Conservation (phyloP, 805 yeast species). For the Saccharomycopsis selenospora region DNA sequence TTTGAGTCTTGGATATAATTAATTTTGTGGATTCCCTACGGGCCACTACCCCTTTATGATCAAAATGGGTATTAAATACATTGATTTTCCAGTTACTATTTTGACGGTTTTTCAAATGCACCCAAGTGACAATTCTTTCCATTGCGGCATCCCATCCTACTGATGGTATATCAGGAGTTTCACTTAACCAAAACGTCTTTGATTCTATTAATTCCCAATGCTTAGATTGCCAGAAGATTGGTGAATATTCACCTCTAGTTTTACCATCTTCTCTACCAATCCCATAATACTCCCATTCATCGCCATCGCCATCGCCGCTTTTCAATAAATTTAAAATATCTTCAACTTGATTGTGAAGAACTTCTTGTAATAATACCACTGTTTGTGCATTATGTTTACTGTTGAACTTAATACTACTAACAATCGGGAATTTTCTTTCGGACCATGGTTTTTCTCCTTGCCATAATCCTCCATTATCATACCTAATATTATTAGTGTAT, state of each 20-base stretch:
- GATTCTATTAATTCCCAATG: slow-evolving; percentile 35
- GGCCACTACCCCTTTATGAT: slow-evolving; percentile 41
- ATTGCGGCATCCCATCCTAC: slow-evolving; percentile 44
- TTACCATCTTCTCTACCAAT: slow-evolving; percentile 49
- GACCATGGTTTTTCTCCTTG: slow-evolving; percentile 41
- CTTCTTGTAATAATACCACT: slow-evolving; percentile 45
- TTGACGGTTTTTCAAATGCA: slow-evolving; percentile 25
- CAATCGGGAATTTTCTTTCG: slow-evolving; percentile 33
- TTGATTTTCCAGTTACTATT: slow-evolving; percentile 22
- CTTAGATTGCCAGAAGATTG: slow-evolving; percentile 35
- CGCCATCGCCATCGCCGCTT: too few relatives aligned
- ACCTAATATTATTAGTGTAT: slow-evolving; percentile 42
- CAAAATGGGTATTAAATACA: slow-evolving; percentile 44
- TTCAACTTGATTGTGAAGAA: slow-evolving; percentile 36
- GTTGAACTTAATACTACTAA: slow-evolving; percentile 36
- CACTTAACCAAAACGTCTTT: slow-evolving; percentile 47
- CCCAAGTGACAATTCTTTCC: slow-evolving; percentile 34
- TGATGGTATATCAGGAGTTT: slow-evolving; percentile 48
- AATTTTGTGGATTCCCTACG: slow-evolving; percentile 39
- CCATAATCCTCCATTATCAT: slow-evolving; percentile 32
- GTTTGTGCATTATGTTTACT: slow-evolving; percentile 25
- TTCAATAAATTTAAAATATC: slow-evolving; percentile 35
- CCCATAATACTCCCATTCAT: slow-evolving; percentile 40
- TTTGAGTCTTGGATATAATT: slow-evolving; percentile 33
- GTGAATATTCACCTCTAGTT: slow-evolving; percentile 43